phyloP scores from a whole-genome alignment of 1,284 basidiomycete genomes.

The Mycena citricolor region DNA sequence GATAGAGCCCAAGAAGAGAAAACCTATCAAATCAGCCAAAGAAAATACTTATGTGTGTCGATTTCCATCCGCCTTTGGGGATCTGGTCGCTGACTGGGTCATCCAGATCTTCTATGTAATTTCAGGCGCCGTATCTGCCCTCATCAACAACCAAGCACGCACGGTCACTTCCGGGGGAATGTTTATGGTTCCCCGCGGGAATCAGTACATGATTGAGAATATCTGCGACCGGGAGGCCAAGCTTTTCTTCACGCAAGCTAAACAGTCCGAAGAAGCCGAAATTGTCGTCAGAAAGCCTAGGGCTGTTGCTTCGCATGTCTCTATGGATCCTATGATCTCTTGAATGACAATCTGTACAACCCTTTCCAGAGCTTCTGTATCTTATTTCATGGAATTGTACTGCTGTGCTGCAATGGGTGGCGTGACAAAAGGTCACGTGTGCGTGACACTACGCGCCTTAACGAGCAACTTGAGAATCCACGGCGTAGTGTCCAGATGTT shows the following conservation, averaged over 20 bases:
- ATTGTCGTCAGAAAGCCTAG: too few species aligned
- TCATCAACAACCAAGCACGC: slow-evolving; percentile 78
- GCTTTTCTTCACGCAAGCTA: slow-evolving; percentile 92
- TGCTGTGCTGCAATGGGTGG: too few species aligned
- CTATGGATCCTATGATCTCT: too few species aligned
- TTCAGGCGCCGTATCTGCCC: slow-evolving; percentile 85
- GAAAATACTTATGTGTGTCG: slow-evolving; percentile 94
- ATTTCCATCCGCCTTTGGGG: not conserved
- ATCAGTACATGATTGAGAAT: slow-evolving; percentile 89
- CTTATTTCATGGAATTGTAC: too few species aligned
- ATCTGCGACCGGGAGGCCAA: slow-evolving; percentile 77
- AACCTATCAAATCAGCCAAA: slow-evolving; percentile 86
- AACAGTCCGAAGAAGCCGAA: slow-evolving; percentile 47
- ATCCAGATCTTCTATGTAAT: slow-evolving; percentile 84
- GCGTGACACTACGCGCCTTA: too few species aligned
- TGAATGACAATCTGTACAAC: too few species aligned
- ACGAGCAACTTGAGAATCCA: too few species aligned
- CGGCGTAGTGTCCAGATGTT: too few species aligned
- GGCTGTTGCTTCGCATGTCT: too few species aligned
- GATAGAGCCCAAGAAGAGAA: slow-evolving; percentile 76
- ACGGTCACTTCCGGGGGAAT: slow-evolving; percentile 81
- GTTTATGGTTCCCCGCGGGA: slow-evolving; percentile 92
- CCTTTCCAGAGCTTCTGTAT: too few species aligned
- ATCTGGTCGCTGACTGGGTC: slow-evolving; percentile 2
- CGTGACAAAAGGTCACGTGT: too few species aligned